These are phyloP conservation scores for Botryosphaeria agaves DNA, from an alignment of 2,329 filamentous ascomycete species.

Conservation along the genomic window DNA sequence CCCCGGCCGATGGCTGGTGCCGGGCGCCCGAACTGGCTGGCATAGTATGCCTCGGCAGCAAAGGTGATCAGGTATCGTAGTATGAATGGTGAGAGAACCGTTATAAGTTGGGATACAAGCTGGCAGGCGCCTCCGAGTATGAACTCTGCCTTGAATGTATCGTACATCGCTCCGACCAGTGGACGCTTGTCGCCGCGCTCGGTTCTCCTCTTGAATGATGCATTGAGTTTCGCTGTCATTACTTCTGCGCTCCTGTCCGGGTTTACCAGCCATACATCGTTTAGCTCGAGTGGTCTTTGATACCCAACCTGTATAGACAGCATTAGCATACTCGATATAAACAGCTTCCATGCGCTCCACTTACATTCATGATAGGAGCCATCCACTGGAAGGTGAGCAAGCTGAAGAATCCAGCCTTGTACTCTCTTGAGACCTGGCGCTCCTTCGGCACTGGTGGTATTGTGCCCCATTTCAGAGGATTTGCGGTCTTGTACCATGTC, in stretches of 20 bases:
- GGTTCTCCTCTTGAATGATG: constrained; percentile 51
- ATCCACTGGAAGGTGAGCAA: constrained; percentile 78
- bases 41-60: constrained; percentile 60
- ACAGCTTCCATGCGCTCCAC: constrained; percentile 3
- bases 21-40: constrained; percentile 33
- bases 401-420: constrained; percentile 58
- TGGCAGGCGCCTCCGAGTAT: constrained; percentile 67
- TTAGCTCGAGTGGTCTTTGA: constrained; percentile 61
- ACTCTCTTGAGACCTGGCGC: constrained; percentile 45
- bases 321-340: constrained; percentile 2
- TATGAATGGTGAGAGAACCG: constrained; percentile 72
- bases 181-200: constrained; percentile 54
- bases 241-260: constrained; percentile 56
- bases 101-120: constrained; percentile 48
- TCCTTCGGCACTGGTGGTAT: constrained; percentile 38
- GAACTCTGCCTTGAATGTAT: constrained; percentile 74
- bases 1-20: constrained; percentile 57
- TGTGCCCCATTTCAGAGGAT: constrained; percentile 29
- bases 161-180: constrained; percentile 64
- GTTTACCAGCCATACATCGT: constrained; percentile 82
- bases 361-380: constrained; percentile 62
- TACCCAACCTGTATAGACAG: constrained; percentile 51
- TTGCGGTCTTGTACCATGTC: constrained; percentile 43
- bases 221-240: constrained; percentile 48
- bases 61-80: constrained; percentile 78